These are phyloP conservation scores for Penicillium fimorum DNA, from an alignment of 495 filamentous ascomycete species.

Conservation along the genomic window DNA sequence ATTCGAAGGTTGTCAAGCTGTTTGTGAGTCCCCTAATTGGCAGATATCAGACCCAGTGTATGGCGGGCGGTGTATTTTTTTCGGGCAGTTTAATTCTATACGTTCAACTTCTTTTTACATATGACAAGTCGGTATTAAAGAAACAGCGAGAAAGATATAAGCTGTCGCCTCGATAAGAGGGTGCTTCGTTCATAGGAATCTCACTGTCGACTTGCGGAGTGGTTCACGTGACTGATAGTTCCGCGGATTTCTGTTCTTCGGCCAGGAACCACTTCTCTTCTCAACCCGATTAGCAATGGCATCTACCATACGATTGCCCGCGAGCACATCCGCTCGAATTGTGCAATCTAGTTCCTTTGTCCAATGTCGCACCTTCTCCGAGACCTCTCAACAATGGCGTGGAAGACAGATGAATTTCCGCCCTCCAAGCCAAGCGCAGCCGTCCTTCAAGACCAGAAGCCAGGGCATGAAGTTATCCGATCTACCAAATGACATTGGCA, in stretches of 20 bases:
- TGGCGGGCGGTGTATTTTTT: constrained; percentile 8
- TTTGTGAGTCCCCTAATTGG: constrained; percentile 21
- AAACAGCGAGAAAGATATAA: neutral
- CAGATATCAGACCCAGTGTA: constrained; percentile 11
- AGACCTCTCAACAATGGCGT: constrained; percentile 29
- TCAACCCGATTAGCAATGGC: constrained; percentile 33
- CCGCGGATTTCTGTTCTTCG: constrained; percentile 29
- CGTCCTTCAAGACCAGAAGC: constrained; percentile 39
- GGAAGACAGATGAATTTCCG: constrained; percentile 25
- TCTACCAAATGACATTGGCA: constrained; percentile 52
- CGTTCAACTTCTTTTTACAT: neutral
- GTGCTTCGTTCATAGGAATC: neutral
- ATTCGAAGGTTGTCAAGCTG: constrained; percentile 16
- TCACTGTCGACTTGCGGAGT: constrained; percentile 5
- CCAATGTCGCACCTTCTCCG: constrained; percentile 42
- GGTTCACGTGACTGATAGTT: constrained; percentile 23
- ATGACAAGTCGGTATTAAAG: neutral
- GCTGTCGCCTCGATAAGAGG: neutral
- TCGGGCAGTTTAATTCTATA: neutral
- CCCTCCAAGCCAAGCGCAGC: constrained; percentile 30
- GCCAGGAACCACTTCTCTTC: constrained; percentile 9
- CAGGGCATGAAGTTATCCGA: constrained; percentile 26
- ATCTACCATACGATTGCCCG: constrained; percentile 33
- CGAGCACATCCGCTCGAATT: constrained; percentile 22
- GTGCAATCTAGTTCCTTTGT: constrained; percentile 14